Conservation (phyloP, 1,139 yeast species). For the Magnusiomyces fungicola region DNA sequence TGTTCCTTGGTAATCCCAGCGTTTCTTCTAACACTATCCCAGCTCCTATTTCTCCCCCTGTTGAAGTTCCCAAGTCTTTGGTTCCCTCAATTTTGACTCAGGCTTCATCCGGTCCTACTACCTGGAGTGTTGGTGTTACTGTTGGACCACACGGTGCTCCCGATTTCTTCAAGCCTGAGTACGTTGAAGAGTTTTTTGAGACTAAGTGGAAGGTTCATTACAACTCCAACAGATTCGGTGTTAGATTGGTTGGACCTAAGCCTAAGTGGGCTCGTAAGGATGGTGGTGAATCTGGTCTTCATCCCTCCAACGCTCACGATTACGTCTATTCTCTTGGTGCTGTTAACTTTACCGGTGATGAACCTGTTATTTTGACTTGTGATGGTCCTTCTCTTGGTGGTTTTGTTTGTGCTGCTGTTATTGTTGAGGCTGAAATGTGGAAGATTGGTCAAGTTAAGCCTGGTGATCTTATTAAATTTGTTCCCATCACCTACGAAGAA, state of each 20-base stretch:
- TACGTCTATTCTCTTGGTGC: slow-evolving; percentile 96
- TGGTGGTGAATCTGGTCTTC: slow-evolving; percentile 97
- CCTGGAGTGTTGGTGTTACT: slow-evolving; percentile 87
- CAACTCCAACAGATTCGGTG: slow-evolving; percentile 94
- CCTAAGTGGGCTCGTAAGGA: slow-evolving; percentile 96
- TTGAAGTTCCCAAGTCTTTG: slow-evolving; percentile 47
- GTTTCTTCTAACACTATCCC: slow-evolving; percentile 63
- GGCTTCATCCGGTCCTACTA: slow-evolving; percentile 35
- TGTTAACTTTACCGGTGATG: slow-evolving; percentile 95
- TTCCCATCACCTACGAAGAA: slow-evolving; percentile 60
- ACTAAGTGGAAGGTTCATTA: slow-evolving; percentile 91
- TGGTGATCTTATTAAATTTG: slow-evolving; percentile 75
- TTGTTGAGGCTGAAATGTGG: slow-evolving; percentile 96
- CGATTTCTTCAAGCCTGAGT: slow-evolving; percentile 78
- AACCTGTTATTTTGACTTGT: slow-evolving; percentile 91
- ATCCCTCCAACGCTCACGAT: slow-evolving; percentile 96
- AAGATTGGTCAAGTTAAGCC: slow-evolving; percentile 96
- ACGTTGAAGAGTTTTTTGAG: slow-evolving; percentile 64
- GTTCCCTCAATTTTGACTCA: slow-evolving; percentile 43
- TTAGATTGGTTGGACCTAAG: slow-evolving; percentile 88
- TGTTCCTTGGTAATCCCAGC: slow-evolving; percentile 75
- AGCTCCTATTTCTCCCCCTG: slow-evolving; percentile 59
- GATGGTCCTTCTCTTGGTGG: slow-evolving; percentile 98
- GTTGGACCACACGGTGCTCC: slow-evolving; percentile 98
- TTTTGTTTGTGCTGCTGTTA: slow-evolving; percentile 93